phyloP scores from a whole-genome alignment of 2,329 filamentous ascomycete species.

The Macroventuria anomochaeta region DNA sequence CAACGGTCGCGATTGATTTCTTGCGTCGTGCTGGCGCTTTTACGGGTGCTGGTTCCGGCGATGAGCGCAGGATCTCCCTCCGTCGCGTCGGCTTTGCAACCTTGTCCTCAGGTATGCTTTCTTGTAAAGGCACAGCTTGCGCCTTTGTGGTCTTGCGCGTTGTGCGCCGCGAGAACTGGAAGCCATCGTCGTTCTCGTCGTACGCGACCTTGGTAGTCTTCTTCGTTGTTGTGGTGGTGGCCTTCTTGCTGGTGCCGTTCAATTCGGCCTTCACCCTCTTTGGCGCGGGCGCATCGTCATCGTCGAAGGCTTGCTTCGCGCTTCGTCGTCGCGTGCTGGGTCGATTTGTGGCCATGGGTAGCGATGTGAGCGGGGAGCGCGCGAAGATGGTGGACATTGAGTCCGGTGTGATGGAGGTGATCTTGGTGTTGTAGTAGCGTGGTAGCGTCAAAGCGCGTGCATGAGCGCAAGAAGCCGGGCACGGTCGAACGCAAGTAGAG shows the following conservation, averaged over 20 bases:
- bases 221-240: conserved; percentile 43
- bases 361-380: conserved; percentile 53
- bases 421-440: conserved; percentile 28
- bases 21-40: conserved; percentile 26
- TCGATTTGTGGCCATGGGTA: conserved; percentile 57
- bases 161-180: conserved; percentile 54
- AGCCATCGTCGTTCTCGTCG: conserved; percentile 57
- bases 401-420: conserved; percentile 36
- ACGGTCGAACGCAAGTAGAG: conserved; percentile 3
- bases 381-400: conserved; percentile 47
- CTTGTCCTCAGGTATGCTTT: conserved; percentile 40
- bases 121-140: conserved; percentile 34
- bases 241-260: conserved; percentile 47
- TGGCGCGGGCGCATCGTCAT: conserved; percentile 52
- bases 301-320: conserved; percentile 53
- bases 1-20: conserved; percentile 24
- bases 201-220: conserved; percentile 53
- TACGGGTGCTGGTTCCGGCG: conserved; percentile 14
- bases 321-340: conserved; percentile 55
- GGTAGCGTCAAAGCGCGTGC: conserved; percentile 43
- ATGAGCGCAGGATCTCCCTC: conserved; percentile 8
- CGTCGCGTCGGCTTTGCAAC: conserved; percentile 31
- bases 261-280: conserved; percentile 53
- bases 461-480: conserved; percentile 37
- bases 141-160: conserved; percentile 47